These are phyloP conservation scores for Linnemannia zychae DNA, from an alignment of 192 early-diverging fungal genomes.

Conservation along the genomic window DNA sequence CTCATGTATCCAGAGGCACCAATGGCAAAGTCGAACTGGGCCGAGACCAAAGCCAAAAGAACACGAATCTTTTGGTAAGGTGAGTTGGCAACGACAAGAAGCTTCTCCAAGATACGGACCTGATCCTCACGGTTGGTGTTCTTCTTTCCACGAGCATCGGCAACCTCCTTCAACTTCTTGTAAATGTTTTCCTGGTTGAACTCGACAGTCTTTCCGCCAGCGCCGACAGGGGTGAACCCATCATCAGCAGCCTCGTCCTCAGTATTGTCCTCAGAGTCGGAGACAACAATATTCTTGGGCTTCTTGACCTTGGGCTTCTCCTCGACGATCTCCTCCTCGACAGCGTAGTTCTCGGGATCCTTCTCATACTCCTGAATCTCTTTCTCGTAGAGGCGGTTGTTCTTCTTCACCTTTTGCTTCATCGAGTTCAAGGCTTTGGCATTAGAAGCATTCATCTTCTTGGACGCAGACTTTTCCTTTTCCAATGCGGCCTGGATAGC, in stretches of 20 bases:
- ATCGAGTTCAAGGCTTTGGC: constrained; percentile 88
- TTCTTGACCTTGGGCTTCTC: constrained; percentile 23
- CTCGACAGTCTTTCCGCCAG: constrained; percentile 72
- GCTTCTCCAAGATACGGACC: constrained; percentile 72
- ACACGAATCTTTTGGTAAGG: constrained; percentile 87
- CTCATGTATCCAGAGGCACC: constrained; percentile 76
- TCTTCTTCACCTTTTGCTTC: constrained; percentile 94
- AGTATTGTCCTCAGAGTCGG: constrained; percentile 59
- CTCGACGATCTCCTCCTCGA: constrained; percentile 25
- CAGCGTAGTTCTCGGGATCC: constrained; percentile 36
- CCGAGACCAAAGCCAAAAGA: constrained; percentile 85
- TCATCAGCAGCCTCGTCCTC: constrained; percentile 69
- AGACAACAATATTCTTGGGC: constrained; percentile 55
- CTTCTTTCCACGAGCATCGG: constrained; percentile 93
- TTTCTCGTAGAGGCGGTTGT: constrained; percentile 78
- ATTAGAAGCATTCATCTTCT: constrained; percentile 87
- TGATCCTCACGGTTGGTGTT: constrained; percentile 86
- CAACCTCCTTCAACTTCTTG: constrained; percentile 82
- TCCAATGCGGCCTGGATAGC: constrained; percentile 69
- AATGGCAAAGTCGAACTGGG: constrained; percentile 86
- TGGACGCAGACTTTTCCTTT: constrained; percentile 77
- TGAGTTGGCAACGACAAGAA: constrained; percentile 72
- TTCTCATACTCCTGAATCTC: constrained; percentile 76
- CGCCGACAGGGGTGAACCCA: constrained; percentile 77
- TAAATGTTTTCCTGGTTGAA: constrained; percentile 81